Evolutionary conservation across 2,329 filamentous ascomycete genomes (phyloP).

Genomic region (Trichoderma hamatum): DNA sequence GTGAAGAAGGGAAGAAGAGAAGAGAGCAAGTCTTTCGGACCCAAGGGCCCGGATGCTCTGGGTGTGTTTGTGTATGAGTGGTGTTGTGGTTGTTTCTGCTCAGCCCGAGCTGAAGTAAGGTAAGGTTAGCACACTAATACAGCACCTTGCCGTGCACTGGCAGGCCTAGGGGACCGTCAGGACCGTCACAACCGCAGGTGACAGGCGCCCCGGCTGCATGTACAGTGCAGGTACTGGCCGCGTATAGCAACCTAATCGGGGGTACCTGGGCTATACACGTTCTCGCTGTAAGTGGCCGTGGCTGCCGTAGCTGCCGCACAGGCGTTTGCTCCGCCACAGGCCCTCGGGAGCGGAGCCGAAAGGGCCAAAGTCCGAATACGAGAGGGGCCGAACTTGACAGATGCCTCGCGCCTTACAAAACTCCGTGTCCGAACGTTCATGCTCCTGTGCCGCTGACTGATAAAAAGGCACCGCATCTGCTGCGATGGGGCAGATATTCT

Average conservation of each 20-base stretch:
- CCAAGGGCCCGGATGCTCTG: slow-evolving; percentile 14
- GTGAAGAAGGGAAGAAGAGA: not conserved
- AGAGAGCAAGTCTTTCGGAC: not conserved
- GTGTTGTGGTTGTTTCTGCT: slow-evolving; percentile 12
- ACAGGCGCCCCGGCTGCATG: slow-evolving; percentile 12
- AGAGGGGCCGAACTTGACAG: slow-evolving; percentile 2
- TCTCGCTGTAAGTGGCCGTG: slow-evolving; percentile 17
- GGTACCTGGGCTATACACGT: not conserved
- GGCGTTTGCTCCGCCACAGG: slow-evolving; percentile 22
- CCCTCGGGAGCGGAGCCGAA: slow-evolving; percentile 20
- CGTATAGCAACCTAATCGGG: not conserved
- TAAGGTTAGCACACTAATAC: not conserved
- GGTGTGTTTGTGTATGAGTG: not conserved
- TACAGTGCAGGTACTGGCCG: not conserved
- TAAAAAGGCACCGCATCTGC: not conserved
- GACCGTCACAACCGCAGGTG: not conserved
- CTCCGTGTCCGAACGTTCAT: not conserved
- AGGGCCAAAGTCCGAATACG: slow-evolving; percentile 23
- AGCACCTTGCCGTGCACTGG: not conserved
- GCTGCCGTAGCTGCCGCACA: slow-evolving; percentile 25
- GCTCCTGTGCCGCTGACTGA: not conserved
- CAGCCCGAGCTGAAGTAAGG: slow-evolving; percentile 18
- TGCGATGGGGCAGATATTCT: not conserved
- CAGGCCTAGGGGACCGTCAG: not conserved
- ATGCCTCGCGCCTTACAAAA: not conserved